Conservation (phyloP, 306 rosid genomes). For the Chamaecrista fasciculata region DNA sequence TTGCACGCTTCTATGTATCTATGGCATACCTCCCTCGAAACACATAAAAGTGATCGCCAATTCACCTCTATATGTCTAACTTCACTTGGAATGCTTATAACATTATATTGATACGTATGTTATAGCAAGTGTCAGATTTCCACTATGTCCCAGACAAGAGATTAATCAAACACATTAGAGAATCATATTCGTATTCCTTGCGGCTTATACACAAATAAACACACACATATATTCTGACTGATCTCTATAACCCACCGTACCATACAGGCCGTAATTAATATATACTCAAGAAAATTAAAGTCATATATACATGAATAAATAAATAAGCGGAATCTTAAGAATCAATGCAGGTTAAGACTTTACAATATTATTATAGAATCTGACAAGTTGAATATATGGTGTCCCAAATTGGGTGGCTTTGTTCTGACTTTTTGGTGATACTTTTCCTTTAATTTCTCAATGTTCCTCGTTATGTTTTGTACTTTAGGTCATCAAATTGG, state of each 20-base stretch:
- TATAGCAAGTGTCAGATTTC: not conserved
- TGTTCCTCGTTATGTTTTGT: not conserved
- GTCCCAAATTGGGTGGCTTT: not conserved
- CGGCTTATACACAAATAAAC: not conserved
- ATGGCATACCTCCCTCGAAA: too few species aligned
- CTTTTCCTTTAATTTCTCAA: not conserved
- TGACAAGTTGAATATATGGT: not conserved
- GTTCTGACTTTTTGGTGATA: not conserved
- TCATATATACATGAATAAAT: not conserved
- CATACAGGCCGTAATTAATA: not conserved
- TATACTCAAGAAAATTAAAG: not conserved
- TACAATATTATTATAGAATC: not conserved
- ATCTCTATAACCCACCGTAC: too few species aligned
- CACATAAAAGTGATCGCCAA: too few species aligned
- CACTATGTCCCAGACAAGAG: not conserved
- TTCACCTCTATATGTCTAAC: too few species aligned
- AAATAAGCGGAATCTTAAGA: not conserved
- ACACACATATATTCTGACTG: not conserved
- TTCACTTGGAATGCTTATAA: too few species aligned
- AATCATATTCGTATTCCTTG: not conserved
- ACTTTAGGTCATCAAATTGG: not conserved
- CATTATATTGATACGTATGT: not conserved
- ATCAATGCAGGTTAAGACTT: not conserved
- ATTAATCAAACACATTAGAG: not conserved
- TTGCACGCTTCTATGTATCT: conserved; percentile 2